Evolutionary conservation across 495 filamentous ascomycete species (phyloP), one percentile per base, ranked within the genome.

Genomic region (Amorphotheca resinae): DNA sequence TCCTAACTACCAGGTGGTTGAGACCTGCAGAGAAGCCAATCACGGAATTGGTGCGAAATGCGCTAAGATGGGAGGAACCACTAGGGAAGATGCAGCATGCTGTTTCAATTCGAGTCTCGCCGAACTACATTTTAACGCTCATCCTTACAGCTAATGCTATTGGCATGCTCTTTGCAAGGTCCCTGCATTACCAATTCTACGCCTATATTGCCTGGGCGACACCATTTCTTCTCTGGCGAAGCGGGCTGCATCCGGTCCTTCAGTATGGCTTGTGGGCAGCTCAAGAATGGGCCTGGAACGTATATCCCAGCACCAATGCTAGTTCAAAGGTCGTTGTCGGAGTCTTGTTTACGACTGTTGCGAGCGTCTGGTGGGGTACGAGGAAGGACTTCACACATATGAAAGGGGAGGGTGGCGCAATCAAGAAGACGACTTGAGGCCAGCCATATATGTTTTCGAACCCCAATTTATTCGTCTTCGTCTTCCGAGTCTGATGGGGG

Each of bases 201-300:
- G 73, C 84, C 38, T 95, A 89, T 68, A 70, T 95, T 33, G 81
- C 84, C 34, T 95, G 87, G 87, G 76, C 84, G 9, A 87, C 87
- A 5, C 91, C 91, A 0, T 94, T 85, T 59, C 73, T 98, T 16
- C 72, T 95, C 36, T 96, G 88, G 87, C 76, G 76, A 43, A 76
- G 78, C 43, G 80, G 80, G 3, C 51, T 82, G 45, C 81, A 87
- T 52, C 86, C 87, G 4, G 47, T 83, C 8, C 52, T 85, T 31
- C 75, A 86, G 50, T 83, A 77, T 56, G 59, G 55, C 2, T 51
- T 87, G 1, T 98, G 89, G 88, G 79, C 68, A 6, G 68, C 74
- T 34, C 91, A 98, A 59, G 91, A 98, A 54, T 89, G 83, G 86
- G 87, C 84, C 8, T 98, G 91, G 91, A 95, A 95, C 55, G 76